A percentile compares a stretch with the other conserved stretches of the same genome.
These are phyloP conservation scores for Dioszegia crocea DNA, from an alignment of 768 basidiomycete species.

Conservation along the genomic window DNA sequence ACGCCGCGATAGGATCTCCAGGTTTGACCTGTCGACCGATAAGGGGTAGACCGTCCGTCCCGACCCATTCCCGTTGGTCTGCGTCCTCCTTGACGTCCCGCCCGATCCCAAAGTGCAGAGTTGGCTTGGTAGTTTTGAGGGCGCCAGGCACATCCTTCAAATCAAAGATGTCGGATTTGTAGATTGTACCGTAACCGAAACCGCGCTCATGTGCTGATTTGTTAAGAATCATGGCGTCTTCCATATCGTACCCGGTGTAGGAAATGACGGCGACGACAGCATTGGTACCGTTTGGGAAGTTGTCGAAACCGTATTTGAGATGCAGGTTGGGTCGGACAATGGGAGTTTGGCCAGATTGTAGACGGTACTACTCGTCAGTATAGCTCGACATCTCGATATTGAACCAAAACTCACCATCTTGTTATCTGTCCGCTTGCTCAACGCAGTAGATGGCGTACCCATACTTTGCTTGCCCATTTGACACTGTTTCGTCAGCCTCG, in stretches of 20 bases:
- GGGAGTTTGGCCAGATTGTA: constrained; percentile 92
- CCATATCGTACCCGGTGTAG: constrained; percentile 99
- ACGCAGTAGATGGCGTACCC: constrained; percentile 92
- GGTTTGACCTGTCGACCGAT: constrained; percentile 65
- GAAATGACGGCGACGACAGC: constrained; percentile 99
- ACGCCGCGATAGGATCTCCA: constrained; percentile 79
- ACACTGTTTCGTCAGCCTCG: constrained; percentile 58
- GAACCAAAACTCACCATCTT: constrained; percentile 58
- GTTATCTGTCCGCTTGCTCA: constrained; percentile 92
- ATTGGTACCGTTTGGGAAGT: constrained; percentile 96
- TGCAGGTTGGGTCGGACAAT: constrained; percentile 87
- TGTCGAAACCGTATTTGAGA: constrained; percentile 94
- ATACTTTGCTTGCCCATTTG: constrained; percentile 99
- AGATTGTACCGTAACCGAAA: constrained; percentile 92
- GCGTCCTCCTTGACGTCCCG: constrained; percentile 61
- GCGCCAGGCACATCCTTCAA: constrained; percentile 70
- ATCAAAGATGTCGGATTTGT: constrained; percentile 89
- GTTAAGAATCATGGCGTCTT: constrained; percentile 99
- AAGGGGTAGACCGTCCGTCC: constrained; percentile 77
- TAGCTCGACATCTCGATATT: not conserved
- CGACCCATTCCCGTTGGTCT: constrained; percentile 58
- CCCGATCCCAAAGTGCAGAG: constrained; percentile 83
- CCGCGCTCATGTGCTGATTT: constrained; percentile 98
- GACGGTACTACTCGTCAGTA: constrained; percentile 58
- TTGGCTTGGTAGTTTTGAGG: constrained; percentile 58